phyloP scores from a whole-genome alignment of 495 filamentous ascomycete species.

The Penicillium cosmopolitanum region DNA sequence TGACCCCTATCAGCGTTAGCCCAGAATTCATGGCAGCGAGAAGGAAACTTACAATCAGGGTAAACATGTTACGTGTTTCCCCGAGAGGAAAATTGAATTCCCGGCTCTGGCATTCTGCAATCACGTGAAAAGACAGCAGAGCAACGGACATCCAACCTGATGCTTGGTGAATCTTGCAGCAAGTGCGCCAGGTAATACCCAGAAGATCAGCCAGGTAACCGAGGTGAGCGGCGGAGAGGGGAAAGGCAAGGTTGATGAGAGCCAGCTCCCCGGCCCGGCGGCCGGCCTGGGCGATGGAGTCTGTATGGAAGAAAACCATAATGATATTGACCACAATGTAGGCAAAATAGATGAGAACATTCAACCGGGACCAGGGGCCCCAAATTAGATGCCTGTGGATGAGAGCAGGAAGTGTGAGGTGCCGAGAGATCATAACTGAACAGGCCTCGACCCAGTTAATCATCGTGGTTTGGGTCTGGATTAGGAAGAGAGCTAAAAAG shows the following conservation, averaged over 20 bases:
- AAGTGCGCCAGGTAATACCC: slow-evolving; percentile 24
- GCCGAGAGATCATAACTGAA: neutral
- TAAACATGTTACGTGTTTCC: neutral
- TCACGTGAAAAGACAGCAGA: slow-evolving; percentile 26
- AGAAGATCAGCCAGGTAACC: slow-evolving; percentile 31
- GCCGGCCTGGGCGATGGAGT: slow-evolving; percentile 1
- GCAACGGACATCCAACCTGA: slow-evolving; percentile 25
- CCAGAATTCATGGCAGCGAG: too few species aligned
- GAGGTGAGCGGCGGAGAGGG: slow-evolving; percentile 27
- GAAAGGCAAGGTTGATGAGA: slow-evolving; percentile 26
- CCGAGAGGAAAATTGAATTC: neutral
- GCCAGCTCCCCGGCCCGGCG: slow-evolving; percentile 26
- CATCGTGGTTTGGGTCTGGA: neutral
- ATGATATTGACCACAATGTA: neutral
- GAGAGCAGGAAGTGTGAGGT: too few species aligned
- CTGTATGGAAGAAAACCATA: neutral
- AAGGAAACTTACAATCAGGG: too few species aligned
- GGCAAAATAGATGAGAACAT: neutral
- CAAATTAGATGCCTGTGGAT: too few species aligned
- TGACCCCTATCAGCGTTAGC: neutral
- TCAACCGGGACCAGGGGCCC: neutral
- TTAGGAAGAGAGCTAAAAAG: neutral
- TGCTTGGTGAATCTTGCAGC: slow-evolving; percentile 25
- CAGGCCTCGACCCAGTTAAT: slow-evolving; percentile 10
- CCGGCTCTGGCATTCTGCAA: too few species aligned